Percentiles rank a stretch among this genome's conserved stretches.
Conservation (phyloP, 306 rosid genomes). For the Vachellia collinsii region DNA sequence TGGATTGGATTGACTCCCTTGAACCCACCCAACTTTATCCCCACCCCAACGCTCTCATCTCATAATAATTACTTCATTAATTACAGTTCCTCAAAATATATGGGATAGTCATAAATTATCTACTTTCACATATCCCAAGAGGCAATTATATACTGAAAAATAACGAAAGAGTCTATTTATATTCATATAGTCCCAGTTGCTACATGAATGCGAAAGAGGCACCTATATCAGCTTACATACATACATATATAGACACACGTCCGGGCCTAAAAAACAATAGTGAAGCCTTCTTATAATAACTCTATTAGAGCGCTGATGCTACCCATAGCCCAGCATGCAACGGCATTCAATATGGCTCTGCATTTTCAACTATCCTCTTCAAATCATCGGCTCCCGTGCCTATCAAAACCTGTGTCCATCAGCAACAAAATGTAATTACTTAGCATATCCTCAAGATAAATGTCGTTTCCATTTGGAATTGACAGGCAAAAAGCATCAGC, state of each 20-base stretch:
- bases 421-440: constrained; percentile 30
- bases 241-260: too few relatives aligned
- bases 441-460: not conserved
- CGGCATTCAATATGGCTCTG: constrained; percentile 39
- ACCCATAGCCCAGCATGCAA: constrained; percentile 29
- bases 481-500: constrained; percentile 8
- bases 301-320: not conserved
- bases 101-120: not conserved
- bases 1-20: not conserved
- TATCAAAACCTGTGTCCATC: constrained; percentile 47
- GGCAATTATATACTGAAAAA: not conserved
- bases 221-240: not conserved
- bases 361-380: constrained; percentile 53
- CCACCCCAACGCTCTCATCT: too few relatives aligned
- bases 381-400: constrained; percentile 52
- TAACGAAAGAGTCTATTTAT: not conserved
- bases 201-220: not conserved
- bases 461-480: constrained; percentile 19
- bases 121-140: not conserved
- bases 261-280: not conserved
- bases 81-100: not conserved
- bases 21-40: not conserved
- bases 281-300: not conserved
- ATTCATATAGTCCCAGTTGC: not conserved
- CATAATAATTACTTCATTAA: too few relatives aligned